A percentile compares a stretch with the other conserved stretches of the same genome.
Evolutionary conservation across 1,284 basidiomycete genomes (phyloP).

Genomic region (Microbotryum scabiosae): DNA sequence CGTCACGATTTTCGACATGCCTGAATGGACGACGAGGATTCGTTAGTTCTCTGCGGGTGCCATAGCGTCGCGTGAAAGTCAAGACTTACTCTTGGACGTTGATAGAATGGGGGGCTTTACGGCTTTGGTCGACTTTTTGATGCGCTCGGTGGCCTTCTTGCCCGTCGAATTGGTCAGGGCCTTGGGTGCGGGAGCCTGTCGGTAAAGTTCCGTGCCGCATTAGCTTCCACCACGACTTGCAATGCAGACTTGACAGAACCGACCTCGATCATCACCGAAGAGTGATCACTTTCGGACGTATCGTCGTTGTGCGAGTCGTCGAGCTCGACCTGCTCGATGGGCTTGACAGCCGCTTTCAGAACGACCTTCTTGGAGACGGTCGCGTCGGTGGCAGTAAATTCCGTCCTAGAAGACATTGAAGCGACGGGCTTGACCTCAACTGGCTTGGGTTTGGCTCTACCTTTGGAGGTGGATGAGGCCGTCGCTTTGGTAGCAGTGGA

Average conservation of each 20-base stretch:
- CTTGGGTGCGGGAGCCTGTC: neutral
- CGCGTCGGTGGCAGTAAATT: neutral
- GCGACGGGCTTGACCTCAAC: neutral
- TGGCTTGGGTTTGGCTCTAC: neutral
- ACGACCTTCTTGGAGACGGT: neutral
- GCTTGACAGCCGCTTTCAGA: neutral
- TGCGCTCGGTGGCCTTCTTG: too few species aligned
- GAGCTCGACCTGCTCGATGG: slow-evolving; percentile 2
- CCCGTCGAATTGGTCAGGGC: neutral
- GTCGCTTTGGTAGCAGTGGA: neutral
- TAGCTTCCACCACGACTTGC: neutral
- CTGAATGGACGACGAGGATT: slow-evolving; percentile 2
- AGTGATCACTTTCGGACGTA: neutral
- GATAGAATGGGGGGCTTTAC: neutral
- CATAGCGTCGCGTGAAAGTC: neutral
- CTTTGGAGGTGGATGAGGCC: neutral
- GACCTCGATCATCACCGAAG: neutral
- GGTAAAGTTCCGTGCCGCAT: neutral
- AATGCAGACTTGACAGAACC: neutral
- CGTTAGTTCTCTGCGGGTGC: neutral
- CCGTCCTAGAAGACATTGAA: neutral
- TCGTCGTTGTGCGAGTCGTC: neutral
- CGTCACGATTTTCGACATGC: neutral
- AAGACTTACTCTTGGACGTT: neutral
- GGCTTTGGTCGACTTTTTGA: neutral